phyloP scores from a whole-genome alignment of 2,329 filamentous ascomycete genomes.

The Leptographium wingfieldii region DNA sequence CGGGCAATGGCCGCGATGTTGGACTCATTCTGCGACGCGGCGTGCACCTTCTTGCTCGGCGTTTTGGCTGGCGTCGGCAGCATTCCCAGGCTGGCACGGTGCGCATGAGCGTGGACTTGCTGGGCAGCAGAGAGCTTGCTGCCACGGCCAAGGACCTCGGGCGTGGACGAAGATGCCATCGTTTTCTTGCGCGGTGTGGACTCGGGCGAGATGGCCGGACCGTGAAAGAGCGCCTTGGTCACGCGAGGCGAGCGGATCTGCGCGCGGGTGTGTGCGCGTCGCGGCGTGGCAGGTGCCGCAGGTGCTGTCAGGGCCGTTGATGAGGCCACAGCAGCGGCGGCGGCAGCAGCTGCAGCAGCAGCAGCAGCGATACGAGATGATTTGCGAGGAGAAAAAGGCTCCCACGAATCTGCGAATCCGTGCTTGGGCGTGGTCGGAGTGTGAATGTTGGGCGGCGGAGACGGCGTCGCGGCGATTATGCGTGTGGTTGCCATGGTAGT shows the following conservation, averaged over 20 bases:
- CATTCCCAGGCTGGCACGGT: constrained; percentile 31
- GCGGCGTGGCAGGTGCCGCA: constrained; percentile 27
- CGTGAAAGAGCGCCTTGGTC: constrained; percentile 6
- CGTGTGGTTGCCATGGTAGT: not conserved
- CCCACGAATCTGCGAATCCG: constrained; percentile 55
- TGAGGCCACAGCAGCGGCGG: not conserved
- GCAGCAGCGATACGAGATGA: constrained; percentile 52
- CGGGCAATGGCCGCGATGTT: constrained; percentile 43
- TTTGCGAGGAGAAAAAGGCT: constrained; percentile 61
- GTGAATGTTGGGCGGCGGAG: constrained; percentile 43
- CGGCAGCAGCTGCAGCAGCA: constrained; percentile 18
- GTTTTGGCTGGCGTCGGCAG: constrained; percentile 72
- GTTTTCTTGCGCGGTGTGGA: constrained; percentile 40
- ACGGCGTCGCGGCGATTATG: constrained; percentile 39
- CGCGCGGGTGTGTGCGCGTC: constrained; percentile 10
- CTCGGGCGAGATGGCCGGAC: constrained; percentile 23
- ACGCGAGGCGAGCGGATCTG: constrained; percentile 18
- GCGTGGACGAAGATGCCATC: constrained; percentile 29
- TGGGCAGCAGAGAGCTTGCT: constrained; percentile 19
- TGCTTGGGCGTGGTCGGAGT: constrained; percentile 58
- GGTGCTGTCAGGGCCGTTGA: constrained; percentile 25
- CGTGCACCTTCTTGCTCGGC: constrained; percentile 46
- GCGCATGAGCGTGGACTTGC: constrained; percentile 19
- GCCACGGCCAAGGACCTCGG: not conserved
- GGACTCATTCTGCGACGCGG: constrained; percentile 34